Evolutionary conservation across 176 grass and related monocot species (phyloP), one percentile per base, ranked within the genome.

Genomic region (Juncus inflexus): DNA sequence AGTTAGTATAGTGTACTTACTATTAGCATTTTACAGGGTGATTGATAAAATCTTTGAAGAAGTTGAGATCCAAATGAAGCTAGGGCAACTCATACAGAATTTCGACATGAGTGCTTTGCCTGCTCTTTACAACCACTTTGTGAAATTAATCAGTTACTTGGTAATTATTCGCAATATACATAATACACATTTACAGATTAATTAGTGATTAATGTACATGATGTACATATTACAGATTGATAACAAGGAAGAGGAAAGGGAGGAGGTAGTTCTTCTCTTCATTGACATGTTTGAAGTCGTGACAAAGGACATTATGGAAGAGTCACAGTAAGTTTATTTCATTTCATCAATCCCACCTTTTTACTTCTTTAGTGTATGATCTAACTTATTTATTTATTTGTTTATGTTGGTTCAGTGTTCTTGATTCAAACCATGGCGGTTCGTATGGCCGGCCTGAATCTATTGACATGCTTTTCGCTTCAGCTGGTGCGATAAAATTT

Each of bases 211-310:
- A 28, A 28, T 28, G 19, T 28, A 28, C 19, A 28, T 28, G 19
- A 28, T 28, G 1, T 28, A 28, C 19, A 28, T 16, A 19, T 53
- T 53, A 55, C 79, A 96, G 91, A 57, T 81, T 72, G 75, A 53
- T 12, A 96, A 96, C 58, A 79, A 81, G 62, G 70, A 86, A 65
- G 87, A 90, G 35, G 91, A 86, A 4, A 50, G 56, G 57, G 81
- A 58, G 12, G 78, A 90, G 58, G 81, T 96, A 41, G 82, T 90
- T 57, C 85, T 96, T 81, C 78, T 90, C 42, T 88, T 96, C 42
- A 84, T 85, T 63, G 87, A 96, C 65, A 96, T 96, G 91, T 81
- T 80, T 40, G 91, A 96, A 81, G 91, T 96, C 39, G 87, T 96
- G 28, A 90, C 84, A 19, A 96, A 87, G 74, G 91, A 96, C 82